Evolutionary conservation across 2,329 filamentous ascomycete genomes (phyloP).

Genomic region (Aplosporella prunicola): DNA sequence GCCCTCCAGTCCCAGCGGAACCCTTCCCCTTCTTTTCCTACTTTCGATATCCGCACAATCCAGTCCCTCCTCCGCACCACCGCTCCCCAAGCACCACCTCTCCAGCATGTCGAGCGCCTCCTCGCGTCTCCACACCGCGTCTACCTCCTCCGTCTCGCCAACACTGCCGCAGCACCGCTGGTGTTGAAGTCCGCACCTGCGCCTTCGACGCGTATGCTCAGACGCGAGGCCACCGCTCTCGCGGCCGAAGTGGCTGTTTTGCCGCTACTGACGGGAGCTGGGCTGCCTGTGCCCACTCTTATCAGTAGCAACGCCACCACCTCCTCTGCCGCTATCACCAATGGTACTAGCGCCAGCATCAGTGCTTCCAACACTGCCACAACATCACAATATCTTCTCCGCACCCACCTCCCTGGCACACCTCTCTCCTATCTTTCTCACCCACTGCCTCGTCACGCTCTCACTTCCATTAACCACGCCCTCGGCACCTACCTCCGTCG

Average conservation of each 20-base stretch:
- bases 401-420: conserved; percentile 24
- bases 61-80: conserved; percentile 26
- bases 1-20: no score
- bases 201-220: conserved; percentile 29
- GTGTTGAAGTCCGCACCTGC: conserved; percentile 34
- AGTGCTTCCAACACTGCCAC: neutral
- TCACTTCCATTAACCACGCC: conserved; percentile 30
- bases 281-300: conserved; percentile 29
- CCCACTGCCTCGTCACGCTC: conserved; percentile 26
- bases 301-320: conserved; percentile 28
- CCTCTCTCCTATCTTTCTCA: conserved; percentile 22
- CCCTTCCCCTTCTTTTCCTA: no score
- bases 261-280: conserved; percentile 18
- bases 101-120: conserved; percentile 27
- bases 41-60: conserved; percentile 24
- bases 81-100: conserved; percentile 22
- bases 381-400: conserved; percentile 22
- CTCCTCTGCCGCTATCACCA: conserved; percentile 22
- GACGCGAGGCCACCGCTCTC: conserved; percentile 34
- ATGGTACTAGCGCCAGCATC: no score
- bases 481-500: conserved; percentile 32
- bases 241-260: conserved; percentile 31
- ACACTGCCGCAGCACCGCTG: conserved; percentile 31
- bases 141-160: conserved; percentile 31
- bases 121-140: conserved; percentile 30